Percentiles rank a stretch among this genome's conserved stretches.
Conservation (phyloP, 2,329 filamentous ascomycete species). For the Capronia epimyces region DNA sequence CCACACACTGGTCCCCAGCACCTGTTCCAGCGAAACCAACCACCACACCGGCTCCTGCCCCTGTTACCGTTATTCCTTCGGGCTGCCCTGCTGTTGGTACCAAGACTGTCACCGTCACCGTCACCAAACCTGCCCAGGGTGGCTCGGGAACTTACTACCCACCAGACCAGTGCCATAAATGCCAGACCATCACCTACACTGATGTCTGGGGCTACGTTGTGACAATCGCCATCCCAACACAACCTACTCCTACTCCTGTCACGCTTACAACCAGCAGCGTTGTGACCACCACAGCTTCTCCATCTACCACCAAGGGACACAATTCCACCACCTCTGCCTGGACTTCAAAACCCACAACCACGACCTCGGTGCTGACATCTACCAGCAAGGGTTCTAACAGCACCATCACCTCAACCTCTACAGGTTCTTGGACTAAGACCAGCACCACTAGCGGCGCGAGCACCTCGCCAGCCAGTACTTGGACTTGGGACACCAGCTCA, state of each 20-base stretch:
- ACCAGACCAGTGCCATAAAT: conserved; percentile 23
- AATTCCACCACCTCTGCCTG: conserved; percentile 2
- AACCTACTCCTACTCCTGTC: neutral
- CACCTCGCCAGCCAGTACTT: conserved; percentile 6
- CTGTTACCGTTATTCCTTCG: conserved; percentile 7
- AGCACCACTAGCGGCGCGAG: neutral
- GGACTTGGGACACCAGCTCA: neutral
- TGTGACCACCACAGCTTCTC: neutral
- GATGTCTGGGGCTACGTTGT: conserved; percentile 28
- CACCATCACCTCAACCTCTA: neutral
- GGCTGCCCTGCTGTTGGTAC: conserved; percentile 13
- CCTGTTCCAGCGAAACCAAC: conserved; percentile 8
- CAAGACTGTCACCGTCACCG: conserved; percentile 18
- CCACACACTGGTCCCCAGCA: conserved; percentile 14
- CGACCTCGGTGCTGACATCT: conserved; percentile 1
- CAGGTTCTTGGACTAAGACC: neutral
- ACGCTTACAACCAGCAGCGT: neutral
- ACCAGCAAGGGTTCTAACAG: neutral
- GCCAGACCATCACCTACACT: conserved; percentile 32
- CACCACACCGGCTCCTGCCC: neutral
- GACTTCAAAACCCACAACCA: neutral
- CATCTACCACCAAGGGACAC: conserved; percentile 1
- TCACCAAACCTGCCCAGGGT: conserved; percentile 4
- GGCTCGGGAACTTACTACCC: conserved; percentile 1
- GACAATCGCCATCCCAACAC: conserved; percentile 31